Base-by-base conservation (phyloP, 2,329 filamentous ascomycete genomes). In the Lachnellula subtilissima region DNA sequence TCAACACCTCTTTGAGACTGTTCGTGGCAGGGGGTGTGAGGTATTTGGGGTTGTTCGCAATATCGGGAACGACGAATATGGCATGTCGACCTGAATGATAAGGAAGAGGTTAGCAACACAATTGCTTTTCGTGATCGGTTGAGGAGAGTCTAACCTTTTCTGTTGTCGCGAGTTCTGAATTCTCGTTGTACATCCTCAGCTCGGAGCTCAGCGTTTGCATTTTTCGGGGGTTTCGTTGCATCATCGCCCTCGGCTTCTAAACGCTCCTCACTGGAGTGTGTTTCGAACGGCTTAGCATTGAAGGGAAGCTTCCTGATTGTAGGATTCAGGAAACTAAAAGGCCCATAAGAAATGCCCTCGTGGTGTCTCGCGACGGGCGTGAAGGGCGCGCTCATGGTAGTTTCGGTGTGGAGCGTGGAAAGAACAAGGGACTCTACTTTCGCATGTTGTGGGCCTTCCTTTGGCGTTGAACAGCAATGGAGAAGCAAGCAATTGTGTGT, bases 311-410 rank as follows among this genome's bases (percentile, higher is more conserved):
- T 55, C 66, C 65, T 54, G 60, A 55, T 52, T 43, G 79, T 82
- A 4, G 79, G 78, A 58, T 81, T 80, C 43, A 81, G 67, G 60
- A 77, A 79, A 1, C 67, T 55, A 22, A 80, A 59, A 9, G 78
- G 75, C 0, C 78, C 78, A 6, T 64, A 64, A 3, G 53, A 43
- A 17, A 53, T 52, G 5, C 59, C 48, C 22, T 53, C 46, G 42
- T 52, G 52, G 11, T 19, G 48, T 5, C 19, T 25, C 1, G n/a
- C 28, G 37, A 48, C 23, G 48, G 45, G 32, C 35, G 53, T 19
- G 22, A n/a, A 36, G 39, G 11, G 42, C 19, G 45, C 45, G 15
- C 45, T 43, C 54, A 56, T 56, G 22, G 23, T 23, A 23, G 9
- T 32, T 32, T 9, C 8, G 8, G 8, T 32, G 28, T 32, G 28